phyloP scores from a whole-genome alignment of 345 rosid genomes.

The Euclidium syriacum region DNA sequence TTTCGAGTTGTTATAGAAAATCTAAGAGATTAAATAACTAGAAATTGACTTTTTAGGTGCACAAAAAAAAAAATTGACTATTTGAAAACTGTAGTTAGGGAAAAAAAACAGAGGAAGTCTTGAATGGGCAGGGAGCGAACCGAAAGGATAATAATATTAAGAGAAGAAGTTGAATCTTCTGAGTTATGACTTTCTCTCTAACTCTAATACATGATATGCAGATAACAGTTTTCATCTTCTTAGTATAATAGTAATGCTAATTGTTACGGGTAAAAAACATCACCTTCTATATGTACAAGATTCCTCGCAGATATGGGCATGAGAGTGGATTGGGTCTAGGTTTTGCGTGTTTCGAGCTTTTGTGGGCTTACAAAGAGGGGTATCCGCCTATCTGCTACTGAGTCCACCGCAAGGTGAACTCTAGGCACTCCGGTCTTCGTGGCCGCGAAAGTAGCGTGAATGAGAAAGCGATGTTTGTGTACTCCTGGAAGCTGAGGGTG shows the following conservation, averaged over 20 bases:
- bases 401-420: too few relatives aligned
- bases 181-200: conserved; percentile 11
- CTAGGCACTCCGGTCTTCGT: too few relatives aligned
- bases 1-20: not conserved
- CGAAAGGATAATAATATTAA: not conserved
- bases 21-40: not conserved
- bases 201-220: not conserved
- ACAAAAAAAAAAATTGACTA: not conserved
- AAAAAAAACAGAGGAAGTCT: not conserved
- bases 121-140: not conserved
- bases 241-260: not conserved
- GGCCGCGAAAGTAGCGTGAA: too few relatives aligned
- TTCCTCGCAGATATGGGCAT: too few relatives aligned
- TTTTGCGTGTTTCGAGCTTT: too few relatives aligned
- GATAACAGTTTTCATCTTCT: not conserved
- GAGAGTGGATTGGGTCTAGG: too few relatives aligned
- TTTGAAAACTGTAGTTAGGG: not conserved
- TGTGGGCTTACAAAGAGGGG: too few relatives aligned
- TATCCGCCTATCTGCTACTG: too few relatives aligned
- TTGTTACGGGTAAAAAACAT: too few relatives aligned
- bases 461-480: too few relatives aligned
- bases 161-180: conserved; percentile 1
- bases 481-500: too few relatives aligned
- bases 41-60: not conserved
- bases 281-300: too few relatives aligned